Evolutionary conservation across 768 basidiomycete species (phyloP), one percentile per base, ranked within the genome.

Genomic region (Boletus sp.): DNA sequence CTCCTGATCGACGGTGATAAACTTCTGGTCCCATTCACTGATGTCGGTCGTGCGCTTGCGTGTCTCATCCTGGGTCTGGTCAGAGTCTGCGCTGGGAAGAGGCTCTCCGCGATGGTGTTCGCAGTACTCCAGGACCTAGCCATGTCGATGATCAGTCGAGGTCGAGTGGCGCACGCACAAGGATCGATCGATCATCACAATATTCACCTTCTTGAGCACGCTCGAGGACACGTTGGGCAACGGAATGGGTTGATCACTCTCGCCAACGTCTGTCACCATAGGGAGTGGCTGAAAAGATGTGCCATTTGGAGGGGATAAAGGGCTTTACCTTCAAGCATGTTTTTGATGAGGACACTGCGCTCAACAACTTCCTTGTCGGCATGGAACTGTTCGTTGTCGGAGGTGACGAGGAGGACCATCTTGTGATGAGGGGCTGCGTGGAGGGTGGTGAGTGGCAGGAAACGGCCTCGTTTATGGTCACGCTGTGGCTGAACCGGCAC

Each of bases 11-110:
- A 98, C 97, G 41, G 87, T 88, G 72, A 96, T 95, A 72, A 95
- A 98, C 77, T 97, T 97, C 70, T 95, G 90, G 75, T 99, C 97
- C 97, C 97, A 99, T 70, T 99, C 97, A 59, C 85, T 87, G 74
- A 99, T 98, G 62, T 98, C 96, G 15, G 94, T 94, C n/a, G 93
- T 95, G 70, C 94, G 88, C 74, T 96, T 94, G 76, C 96, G 87
- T 5, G 90, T 90, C 75, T 98, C 97, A 56, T 98, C 96, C 63
- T 89, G 88, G 56, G 77, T 85, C 63, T 84, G 82, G 64, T 92
- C 88, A 42, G 86, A 77, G 60, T 93, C 91, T 10, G 87, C 80
- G 38, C 87, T 79, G 17, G 97, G 97, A 38, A 98, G 82, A n/a
- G 95, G 93, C 74, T 99, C 97, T 61, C 89, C 88, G 64, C 92